Conservation (phyloP, 371 early-diverging fungal genomes). For the Smittium mucronatum region DNA sequence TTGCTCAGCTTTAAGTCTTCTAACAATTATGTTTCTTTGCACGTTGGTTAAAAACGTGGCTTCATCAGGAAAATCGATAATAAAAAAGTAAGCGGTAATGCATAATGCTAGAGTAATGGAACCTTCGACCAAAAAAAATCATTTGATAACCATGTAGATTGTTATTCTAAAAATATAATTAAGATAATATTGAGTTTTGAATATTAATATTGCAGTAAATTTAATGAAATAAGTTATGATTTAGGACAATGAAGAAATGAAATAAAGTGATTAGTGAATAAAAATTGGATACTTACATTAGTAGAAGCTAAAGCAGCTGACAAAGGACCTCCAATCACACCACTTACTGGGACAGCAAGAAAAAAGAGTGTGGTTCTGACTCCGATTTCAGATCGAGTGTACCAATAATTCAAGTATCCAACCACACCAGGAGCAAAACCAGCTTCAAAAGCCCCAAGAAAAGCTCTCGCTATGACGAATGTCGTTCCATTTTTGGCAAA, state of each 20-base stretch:
- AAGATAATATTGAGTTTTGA: background rate
- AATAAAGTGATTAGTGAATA: background rate
- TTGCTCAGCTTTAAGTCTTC: slow-evolving; percentile 35
- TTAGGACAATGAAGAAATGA: background rate
- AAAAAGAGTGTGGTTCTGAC: slow-evolving; percentile 33
- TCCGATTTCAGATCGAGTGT: slow-evolving; percentile 30
- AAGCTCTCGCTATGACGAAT: slow-evolving; percentile 30
- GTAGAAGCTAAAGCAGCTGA: slow-evolving; percentile 27
- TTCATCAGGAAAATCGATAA: slow-evolving; percentile 26
- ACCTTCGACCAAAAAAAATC: slow-evolving; percentile 57
- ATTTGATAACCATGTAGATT: background rate
- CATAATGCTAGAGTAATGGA: slow-evolving; percentile 49
- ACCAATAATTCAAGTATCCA: slow-evolving; percentile 43
- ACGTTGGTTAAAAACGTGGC: slow-evolving; percentile 21
- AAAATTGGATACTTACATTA: background rate
- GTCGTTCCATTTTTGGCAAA: slow-evolving; percentile 31
- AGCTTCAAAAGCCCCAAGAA: slow-evolving; percentile 39
- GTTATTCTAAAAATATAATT: background rate
- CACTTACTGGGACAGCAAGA: slow-evolving; percentile 31
- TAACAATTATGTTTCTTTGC: slow-evolving; percentile 16
- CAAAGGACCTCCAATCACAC: slow-evolving; percentile 35
- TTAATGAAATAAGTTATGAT: background rate
- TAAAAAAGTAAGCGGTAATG: slow-evolving; percentile 33
- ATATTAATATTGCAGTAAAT: background rate
- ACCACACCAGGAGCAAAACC: slow-evolving; percentile 43